Conservation (phyloP, 768 basidiomycete species). For the Stropharia rugosoannulata region DNA sequence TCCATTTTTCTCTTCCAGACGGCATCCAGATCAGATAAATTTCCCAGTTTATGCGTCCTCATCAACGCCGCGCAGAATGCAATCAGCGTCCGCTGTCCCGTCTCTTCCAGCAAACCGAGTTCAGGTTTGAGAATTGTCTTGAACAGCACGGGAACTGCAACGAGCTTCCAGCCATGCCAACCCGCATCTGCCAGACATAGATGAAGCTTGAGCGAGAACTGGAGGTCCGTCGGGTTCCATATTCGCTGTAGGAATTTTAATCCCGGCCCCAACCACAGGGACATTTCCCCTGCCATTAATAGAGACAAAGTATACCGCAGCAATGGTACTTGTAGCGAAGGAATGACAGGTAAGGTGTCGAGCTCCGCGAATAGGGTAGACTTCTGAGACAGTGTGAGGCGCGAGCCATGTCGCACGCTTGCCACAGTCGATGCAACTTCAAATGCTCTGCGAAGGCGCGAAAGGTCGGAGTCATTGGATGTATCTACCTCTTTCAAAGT, state of each 20-base stretch:
- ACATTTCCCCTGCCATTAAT: slow-evolving; percentile 42
- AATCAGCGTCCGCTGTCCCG: slow-evolving; percentile 40
- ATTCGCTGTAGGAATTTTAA: slow-evolving; percentile 54
- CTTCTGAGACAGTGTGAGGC: slow-evolving; percentile 33
- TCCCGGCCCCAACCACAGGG: slow-evolving; percentile 51
- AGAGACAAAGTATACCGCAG: slow-evolving; percentile 40
- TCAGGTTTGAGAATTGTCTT: slow-evolving; percentile 42
- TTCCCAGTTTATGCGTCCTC: slow-evolving; percentile 44
- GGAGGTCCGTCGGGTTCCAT: slow-evolving; percentile 33
- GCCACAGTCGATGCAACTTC: slow-evolving; percentile 57
- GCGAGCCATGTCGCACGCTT: slow-evolving; percentile 62
- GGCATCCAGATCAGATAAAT: slow-evolving; percentile 45
- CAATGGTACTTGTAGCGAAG: slow-evolving; percentile 28
- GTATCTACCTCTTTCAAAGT: slow-evolving; percentile 17
- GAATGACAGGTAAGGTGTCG: slow-evolving; percentile 25
- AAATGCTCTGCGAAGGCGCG: slow-evolving; percentile 49
- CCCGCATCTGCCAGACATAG: slow-evolving; percentile 61
- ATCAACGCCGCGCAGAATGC: slow-evolving; percentile 51
- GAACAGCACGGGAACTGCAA: slow-evolving; percentile 60
- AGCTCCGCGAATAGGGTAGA: slow-evolving; percentile 30
- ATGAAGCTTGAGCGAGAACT: slow-evolving; percentile 54
- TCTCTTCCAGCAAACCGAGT: slow-evolving; percentile 37
- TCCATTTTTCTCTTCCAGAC: slow-evolving; percentile 59
- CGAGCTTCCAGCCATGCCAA: slow-evolving; percentile 78
- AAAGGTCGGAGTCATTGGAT: slow-evolving; percentile 23